phyloP scores from a whole-genome alignment of 2,329 filamentous ascomycete genomes.

The Diaporthe caulivora region DNA sequence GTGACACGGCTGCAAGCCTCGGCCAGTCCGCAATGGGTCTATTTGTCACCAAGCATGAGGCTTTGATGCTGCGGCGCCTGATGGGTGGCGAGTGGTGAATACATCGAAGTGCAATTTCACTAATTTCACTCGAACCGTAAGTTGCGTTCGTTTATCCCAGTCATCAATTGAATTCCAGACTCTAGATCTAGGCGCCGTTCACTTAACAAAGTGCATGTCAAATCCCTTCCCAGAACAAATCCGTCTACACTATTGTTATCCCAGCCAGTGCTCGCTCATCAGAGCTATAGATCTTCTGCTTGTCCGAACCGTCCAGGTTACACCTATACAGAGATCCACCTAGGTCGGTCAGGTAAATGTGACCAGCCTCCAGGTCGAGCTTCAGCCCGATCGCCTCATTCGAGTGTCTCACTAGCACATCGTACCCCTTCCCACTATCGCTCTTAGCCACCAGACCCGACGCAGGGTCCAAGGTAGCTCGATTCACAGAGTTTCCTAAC shows the following conservation, averaged over 20 bases:
- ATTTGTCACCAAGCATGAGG: constrained; percentile 67
- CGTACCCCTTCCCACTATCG: constrained; percentile 15
- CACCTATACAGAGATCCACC: constrained; percentile 37
- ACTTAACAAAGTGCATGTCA: neutral
- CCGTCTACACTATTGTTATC: constrained; percentile 14
- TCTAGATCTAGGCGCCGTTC: neutral
- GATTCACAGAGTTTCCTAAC: constrained; percentile 65
- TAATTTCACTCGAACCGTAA: neutral
- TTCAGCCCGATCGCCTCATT: constrained; percentile 41
- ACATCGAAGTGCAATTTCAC: neutral
- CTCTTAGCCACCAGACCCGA: neutral
- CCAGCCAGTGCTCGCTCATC: constrained; percentile 26
- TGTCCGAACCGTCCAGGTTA: constrained; percentile 33
- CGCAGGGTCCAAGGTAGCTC: constrained; percentile 43
- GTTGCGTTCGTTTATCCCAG: neutral
- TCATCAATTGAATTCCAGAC: neutral
- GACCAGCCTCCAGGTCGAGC: constrained; percentile 31
- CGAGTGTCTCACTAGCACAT: constrained; percentile 39
- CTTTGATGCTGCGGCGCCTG: constrained; percentile 56
- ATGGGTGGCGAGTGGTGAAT: constrained; percentile 27
- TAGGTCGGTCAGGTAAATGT: constrained; percentile 38
- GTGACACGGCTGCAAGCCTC: constrained; percentile 33
- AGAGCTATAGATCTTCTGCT: constrained; percentile 37
- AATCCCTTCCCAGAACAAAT: neutral
- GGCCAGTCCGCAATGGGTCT: constrained; percentile 44